These are phyloP conservation scores for Lasiosphaeris hirsuta DNA, from an alignment of 495 filamentous ascomycete species.

Conservation along the genomic window DNA sequence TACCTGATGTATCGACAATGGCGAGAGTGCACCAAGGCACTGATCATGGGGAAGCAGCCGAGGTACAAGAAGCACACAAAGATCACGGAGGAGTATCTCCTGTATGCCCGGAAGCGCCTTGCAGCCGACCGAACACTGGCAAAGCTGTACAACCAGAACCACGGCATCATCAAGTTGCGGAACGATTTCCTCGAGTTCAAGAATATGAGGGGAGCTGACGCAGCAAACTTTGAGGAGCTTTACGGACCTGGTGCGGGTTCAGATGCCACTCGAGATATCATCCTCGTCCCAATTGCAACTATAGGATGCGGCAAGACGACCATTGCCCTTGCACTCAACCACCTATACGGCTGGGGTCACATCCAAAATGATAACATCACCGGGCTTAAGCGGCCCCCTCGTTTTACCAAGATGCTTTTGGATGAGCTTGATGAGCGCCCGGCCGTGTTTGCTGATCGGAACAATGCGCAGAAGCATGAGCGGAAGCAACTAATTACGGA, in stretches of 20 bases:
- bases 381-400: slow-evolving; percentile 67
- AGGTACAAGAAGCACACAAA: slow-evolving; percentile 79
- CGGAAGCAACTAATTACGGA: slow-evolving; percentile 83
- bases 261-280: slow-evolving; percentile 58
- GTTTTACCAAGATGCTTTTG: slow-evolving; percentile 66
- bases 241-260: slow-evolving; percentile 25
- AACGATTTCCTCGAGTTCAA: slow-evolving; percentile 79
- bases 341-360: slow-evolving; percentile 90
- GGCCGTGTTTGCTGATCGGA: slow-evolving; percentile 87
- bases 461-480: slow-evolving; percentile 88
- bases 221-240: slow-evolving; percentile 42
- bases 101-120: slow-evolving; percentile 72
- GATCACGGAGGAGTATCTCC: slow-evolving; percentile 88
- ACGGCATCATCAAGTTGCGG: slow-evolving; percentile 91
- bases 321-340: slow-evolving; percentile 72
- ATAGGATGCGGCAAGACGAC: slow-evolving; percentile 98
- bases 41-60: slow-evolving; percentile 72
- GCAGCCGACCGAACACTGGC: slow-evolving; percentile 58
- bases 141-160: slow-evolving; percentile 73
- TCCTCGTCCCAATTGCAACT: slow-evolving; percentile 84
- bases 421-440: slow-evolving; percentile 55
- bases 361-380: slow-evolving; percentile 95
- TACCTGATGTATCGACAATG: slow-evolving; percentile 98
- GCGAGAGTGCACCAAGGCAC: slow-evolving; percentile 91
- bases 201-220: slow-evolving; percentile 79